Conservation (phyloP, 1,284 basidiomycete species). For the Trametes hirsuta region DNA sequence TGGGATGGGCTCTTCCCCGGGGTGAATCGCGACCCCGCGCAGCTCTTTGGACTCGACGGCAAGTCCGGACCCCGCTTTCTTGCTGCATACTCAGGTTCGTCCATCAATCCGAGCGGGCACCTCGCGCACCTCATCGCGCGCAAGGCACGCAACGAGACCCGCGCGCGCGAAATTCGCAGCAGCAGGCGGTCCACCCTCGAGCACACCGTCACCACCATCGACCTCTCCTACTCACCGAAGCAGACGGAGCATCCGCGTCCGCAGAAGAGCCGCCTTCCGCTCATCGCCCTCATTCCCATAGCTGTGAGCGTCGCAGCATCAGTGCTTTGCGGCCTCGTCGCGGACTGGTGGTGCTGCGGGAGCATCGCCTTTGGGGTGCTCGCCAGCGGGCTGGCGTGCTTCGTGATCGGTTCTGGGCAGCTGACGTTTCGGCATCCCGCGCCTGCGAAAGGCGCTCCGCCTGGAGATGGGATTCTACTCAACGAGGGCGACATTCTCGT, state of each 20-base stretch:
- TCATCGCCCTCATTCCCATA: slow-evolving; percentile 20
- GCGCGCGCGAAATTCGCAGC: neutral
- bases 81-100: slow-evolving; percentile 22
- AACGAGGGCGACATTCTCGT: slow-evolving; percentile 16
- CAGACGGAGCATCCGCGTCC: neutral
- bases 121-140: slow-evolving; percentile 21
- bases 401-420: slow-evolving; percentile 22
- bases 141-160: neutral
- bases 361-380: slow-evolving; percentile 20
- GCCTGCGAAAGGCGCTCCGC: slow-evolving; percentile 18
- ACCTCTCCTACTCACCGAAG: slow-evolving; percentile 9
- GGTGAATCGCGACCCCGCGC: slow-evolving; percentile 21
- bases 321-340: slow-evolving; percentile 20
- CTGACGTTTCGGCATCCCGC: slow-evolving; percentile 18
- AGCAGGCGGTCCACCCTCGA: slow-evolving; percentile 9
- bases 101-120: slow-evolving; percentile 18
- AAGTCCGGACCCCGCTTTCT: slow-evolving; percentile 17
- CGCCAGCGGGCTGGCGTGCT: slow-evolving; percentile 23
- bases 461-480: slow-evolving; percentile 23
- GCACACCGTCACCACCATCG: slow-evolving; percentile 16
- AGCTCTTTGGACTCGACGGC: slow-evolving; percentile 25
- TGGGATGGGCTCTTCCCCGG: slow-evolving; percentile 28
- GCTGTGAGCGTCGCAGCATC: slow-evolving; percentile 15
- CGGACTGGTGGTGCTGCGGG: slow-evolving; percentile 23
- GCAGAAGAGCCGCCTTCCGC: neutral